phyloP scores from a whole-genome alignment of 2,329 filamentous ascomycete genomes.

The Epichloe typhina region DNA sequence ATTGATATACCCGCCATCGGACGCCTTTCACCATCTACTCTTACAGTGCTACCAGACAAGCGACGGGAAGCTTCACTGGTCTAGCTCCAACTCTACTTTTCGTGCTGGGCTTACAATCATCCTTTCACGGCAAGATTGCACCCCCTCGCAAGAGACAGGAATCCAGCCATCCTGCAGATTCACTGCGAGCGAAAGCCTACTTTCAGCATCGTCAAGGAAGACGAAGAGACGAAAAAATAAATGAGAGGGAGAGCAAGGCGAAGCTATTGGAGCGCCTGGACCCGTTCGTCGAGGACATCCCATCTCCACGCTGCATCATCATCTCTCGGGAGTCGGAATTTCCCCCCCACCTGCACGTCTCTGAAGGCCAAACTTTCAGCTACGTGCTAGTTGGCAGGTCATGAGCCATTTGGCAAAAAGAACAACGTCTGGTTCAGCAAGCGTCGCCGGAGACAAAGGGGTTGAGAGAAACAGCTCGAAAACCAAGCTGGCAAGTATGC shows the following conservation, averaged over 20 bases:
- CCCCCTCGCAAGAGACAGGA: background rate
- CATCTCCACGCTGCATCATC: background rate
- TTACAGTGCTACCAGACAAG: background rate
- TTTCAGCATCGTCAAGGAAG: background rate
- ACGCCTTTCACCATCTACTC: background rate
- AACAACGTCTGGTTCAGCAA: constrained; percentile 13
- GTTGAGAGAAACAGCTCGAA: constrained; percentile 34
- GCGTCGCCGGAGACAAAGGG: constrained; percentile 31
- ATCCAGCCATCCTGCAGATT: background rate
- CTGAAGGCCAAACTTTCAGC: background rate
- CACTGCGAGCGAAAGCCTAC: background rate
- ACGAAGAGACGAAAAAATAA: background rate
- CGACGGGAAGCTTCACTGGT: background rate
- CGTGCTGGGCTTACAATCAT: background rate
- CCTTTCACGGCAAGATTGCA: background rate
- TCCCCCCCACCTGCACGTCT: background rate
- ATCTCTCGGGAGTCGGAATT: background rate
- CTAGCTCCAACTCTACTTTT: background rate
- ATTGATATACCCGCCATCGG: background rate
- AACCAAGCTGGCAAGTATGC: constrained; percentile 37
- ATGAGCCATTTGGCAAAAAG: background rate
- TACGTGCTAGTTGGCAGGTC: background rate
- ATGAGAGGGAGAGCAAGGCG: no score
- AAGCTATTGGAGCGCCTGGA: no score
- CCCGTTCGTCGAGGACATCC: no score